Base-by-base conservation (phyloP, 139 green algal species). In the Closterium sp. region DNA sequence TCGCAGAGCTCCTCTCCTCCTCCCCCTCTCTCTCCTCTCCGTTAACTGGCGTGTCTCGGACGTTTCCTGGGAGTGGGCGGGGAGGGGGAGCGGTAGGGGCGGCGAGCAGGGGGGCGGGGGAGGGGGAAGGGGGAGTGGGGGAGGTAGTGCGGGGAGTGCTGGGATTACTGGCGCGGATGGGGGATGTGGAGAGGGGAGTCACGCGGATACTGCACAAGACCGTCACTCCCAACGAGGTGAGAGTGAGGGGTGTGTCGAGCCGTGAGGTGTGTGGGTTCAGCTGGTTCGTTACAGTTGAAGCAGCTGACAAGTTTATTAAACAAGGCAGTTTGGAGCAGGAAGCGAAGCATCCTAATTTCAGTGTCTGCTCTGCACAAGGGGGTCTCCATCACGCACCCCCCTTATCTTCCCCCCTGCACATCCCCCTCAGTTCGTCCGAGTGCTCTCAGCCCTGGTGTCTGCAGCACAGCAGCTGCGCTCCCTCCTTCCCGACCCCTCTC, bases 131-230 rank as follows among this genome's bases (percentile, higher is more conserved):
- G 89, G 31, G 22, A 45, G 29, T 86, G 86, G 91, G 28, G 42
- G 94, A 21, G 89, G 11, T 19, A 90, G 22, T 7, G 88, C 70
- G 9, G 4, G 50, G 90, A 87, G 79, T 87, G 79, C 27, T 87
- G 9, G 79, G 19, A 7, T 17, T 7, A 21, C 27, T 87, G 79
- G 79, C 79, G 4, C 62, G 85, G 11, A 93, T 97, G 45, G 94
- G 95, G 0, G 97, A 99, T 94, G 86, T 98, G 89, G 97, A 99
- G 94, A 94, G 97, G 2, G 95, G 93, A 29, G n/a, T 98, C 31
- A 97, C 94, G 4, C 95, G 97, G 1, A 93, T 96, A 6, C 94
- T 98, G 87, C 96, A 98, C 91, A 86, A 95, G 89, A 98, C 95
- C 29, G 96, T 96, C 22, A 95, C 95, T 2, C 97, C 97, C 6